phyloP scores from a whole-genome alignment of 306 rosid species.

The Cajanus cajan region DNA sequence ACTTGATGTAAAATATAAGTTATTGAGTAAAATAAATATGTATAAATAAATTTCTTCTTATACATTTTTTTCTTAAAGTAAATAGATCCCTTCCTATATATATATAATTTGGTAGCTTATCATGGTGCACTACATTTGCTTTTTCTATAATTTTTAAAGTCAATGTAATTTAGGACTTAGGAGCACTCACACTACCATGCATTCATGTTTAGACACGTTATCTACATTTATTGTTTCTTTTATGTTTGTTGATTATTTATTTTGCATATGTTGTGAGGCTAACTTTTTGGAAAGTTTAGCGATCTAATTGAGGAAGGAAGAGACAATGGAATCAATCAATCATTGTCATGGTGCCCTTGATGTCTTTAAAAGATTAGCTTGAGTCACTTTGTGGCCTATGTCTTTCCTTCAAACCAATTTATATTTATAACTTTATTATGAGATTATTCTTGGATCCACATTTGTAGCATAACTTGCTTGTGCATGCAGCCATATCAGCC shows the following conservation, averaged over 20 bases:
- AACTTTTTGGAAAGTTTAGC: conserved; percentile 15
- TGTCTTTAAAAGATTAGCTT: conserved; percentile 3
- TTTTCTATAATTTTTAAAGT: background rate
- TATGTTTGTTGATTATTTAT: background rate
- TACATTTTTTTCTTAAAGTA: too few species aligned
- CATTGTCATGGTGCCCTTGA: conserved; percentile 24
- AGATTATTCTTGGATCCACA: background rate
- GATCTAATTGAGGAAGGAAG: conserved; percentile 19
- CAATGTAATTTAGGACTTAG: background rate
- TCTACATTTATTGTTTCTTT: background rate
- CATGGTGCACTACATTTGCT: background rate
- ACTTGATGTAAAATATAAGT: too few species aligned
- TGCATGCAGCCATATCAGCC: background rate
- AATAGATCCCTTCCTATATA: too few species aligned
- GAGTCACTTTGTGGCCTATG: background rate
- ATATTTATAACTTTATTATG: background rate
- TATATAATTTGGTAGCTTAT: background rate
- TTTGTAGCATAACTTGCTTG: background rate
- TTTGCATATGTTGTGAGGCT: background rate
- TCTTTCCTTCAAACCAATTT: background rate
- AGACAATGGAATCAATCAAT: conserved; percentile 41
- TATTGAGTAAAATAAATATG: too few species aligned
- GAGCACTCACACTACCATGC: conserved; percentile 8
- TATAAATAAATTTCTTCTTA: too few species aligned
- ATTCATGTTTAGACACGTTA: background rate